These are phyloP conservation scores for Tranzscheliella williamsii DNA, from an alignment of 1,284 basidiomycete genomes.

Conservation along the genomic window DNA sequence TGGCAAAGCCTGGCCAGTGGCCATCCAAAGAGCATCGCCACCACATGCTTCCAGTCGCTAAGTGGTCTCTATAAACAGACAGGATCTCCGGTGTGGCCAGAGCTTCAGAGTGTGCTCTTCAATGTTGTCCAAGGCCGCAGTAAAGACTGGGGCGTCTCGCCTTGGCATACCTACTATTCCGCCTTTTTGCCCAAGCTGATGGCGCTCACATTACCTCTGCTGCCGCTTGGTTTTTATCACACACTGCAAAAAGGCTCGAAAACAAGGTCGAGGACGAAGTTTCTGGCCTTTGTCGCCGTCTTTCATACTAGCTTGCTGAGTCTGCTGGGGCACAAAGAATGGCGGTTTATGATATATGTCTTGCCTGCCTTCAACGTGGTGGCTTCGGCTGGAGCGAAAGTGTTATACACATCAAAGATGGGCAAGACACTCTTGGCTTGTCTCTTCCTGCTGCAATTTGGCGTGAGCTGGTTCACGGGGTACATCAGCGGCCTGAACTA, in stretches of 20 bases:
- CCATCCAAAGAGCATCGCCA: not conserved
- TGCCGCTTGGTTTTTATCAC: constrained; percentile 65
- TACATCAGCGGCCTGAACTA: constrained; percentile 77
- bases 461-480: constrained; percentile 61
- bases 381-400: constrained; percentile 70
- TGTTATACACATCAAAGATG: constrained; percentile 16
- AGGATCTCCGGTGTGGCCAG: constrained; percentile 73
- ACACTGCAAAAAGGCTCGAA: not conserved
- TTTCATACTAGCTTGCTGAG: constrained; percentile 73
- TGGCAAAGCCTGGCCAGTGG: constrained; percentile 66
- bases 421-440: not conserved
- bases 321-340: constrained; percentile 74
- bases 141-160: constrained; percentile 85
- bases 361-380: constrained; percentile 81
- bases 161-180: constrained; percentile 73
- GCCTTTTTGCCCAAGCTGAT: constrained; percentile 78
- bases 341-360: constrained; percentile 89
- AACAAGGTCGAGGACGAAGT: not conserved
- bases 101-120: constrained; percentile 77
- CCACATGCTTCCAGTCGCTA: not conserved
- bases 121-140: constrained; percentile 86
- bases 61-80: constrained; percentile 51
- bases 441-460: constrained; percentile 14
- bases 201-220: constrained; percentile 68
- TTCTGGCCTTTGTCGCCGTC: constrained; percentile 58